These are phyloP conservation scores for Gossypium ekmanianum DNA, from an alignment of 345 rosid species.

Conservation along the genomic window DNA sequence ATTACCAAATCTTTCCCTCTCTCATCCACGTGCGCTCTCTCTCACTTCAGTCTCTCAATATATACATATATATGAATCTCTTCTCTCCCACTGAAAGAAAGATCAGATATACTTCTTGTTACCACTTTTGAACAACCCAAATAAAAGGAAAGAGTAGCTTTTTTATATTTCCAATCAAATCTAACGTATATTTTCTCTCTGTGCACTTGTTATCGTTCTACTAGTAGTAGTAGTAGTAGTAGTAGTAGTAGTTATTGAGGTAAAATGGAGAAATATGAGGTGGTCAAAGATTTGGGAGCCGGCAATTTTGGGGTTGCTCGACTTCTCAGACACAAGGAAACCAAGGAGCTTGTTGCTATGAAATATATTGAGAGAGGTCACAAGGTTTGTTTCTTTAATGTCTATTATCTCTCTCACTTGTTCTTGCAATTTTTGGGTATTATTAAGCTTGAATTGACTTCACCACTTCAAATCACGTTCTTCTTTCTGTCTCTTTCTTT, in stretches of 20 bases:
- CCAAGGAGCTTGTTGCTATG: constrained; percentile 86
- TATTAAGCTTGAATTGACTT: background rate
- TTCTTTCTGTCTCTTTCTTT: background rate
- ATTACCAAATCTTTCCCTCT: background rate
- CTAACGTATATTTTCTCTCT: background rate
- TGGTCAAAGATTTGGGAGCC: constrained; percentile 78
- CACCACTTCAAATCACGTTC: background rate
- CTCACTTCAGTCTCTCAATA: background rate
- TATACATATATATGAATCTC: background rate
- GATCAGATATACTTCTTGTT: background rate
- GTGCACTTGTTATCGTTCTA: background rate
- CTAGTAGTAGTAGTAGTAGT: too few species aligned
- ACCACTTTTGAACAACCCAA: background rate
- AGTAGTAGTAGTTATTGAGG: background rate
- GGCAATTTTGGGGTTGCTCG: constrained; percentile 93
- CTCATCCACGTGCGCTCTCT: background rate
- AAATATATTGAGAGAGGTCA: constrained; percentile 87
- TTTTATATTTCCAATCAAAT: background rate
- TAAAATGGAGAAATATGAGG: constrained; percentile 72
- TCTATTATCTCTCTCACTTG: too few species aligned
- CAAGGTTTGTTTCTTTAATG: constrained; percentile 43
- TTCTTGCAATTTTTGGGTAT: too few species aligned
- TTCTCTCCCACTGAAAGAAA: background rate
- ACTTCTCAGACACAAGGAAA: constrained; percentile 70
- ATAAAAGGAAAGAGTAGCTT: background rate